These are phyloP conservation scores for Ilex aquifolium DNA, from an alignment of 257 asterid genomes.

Conservation along the genomic window DNA sequence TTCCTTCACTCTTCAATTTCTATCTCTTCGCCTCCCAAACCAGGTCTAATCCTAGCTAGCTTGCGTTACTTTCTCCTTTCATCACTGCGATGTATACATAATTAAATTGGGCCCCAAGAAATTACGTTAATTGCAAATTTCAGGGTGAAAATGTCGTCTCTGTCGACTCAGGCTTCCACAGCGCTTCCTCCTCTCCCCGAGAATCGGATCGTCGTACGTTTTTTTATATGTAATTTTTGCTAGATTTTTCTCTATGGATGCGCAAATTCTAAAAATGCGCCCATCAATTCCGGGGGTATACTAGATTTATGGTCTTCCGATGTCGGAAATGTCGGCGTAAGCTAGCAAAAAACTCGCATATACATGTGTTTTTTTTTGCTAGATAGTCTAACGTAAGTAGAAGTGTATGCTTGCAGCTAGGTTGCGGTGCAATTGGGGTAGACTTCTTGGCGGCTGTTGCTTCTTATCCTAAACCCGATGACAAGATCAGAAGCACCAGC, in stretches of 20 bases:
- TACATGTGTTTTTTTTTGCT: background rate
- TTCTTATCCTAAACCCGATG: constrained; percentile 91
- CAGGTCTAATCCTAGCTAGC: too few species aligned
- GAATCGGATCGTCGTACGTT: constrained; percentile 49
- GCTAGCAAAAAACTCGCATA: background rate
- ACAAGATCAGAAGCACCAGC: constrained; percentile 79
- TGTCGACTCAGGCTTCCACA: constrained; percentile 21
- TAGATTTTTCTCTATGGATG: background rate
- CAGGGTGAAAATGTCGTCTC: constrained; percentile 44
- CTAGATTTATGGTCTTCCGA: background rate
- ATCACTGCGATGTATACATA: too few species aligned
- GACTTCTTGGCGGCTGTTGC: constrained; percentile 84
- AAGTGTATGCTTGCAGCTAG: constrained; percentile 45
- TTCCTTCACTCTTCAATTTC: too few species aligned
- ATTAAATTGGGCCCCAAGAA: too few species aligned
- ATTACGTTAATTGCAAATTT: background rate
- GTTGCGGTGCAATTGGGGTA: constrained; percentile 56
- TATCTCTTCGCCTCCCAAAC: too few species aligned
- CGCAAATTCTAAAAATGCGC: background rate
- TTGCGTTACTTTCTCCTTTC: too few species aligned
- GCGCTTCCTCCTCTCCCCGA: constrained; percentile 54
- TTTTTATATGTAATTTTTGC: constrained; percentile 2
- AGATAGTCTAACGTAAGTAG: background rate
- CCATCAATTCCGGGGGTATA: background rate
- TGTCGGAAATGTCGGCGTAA: background rate